Evolutionary conservation across 2,329 filamentous ascomycete species (phyloP).

Genomic region (Cercospora sp.): DNA sequence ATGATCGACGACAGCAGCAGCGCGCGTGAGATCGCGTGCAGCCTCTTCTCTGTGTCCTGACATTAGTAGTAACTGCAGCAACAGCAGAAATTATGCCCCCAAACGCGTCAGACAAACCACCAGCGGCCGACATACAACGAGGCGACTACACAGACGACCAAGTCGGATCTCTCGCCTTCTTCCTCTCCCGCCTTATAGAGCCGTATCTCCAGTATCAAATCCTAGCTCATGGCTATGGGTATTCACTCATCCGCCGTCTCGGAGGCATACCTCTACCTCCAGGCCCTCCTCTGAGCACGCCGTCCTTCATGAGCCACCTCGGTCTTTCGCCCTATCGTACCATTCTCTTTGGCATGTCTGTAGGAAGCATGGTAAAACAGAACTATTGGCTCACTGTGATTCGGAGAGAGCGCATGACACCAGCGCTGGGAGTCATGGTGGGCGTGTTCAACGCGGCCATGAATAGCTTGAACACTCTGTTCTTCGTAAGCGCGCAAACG

Average conservation of each 20-base stretch:
- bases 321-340: conserved; percentile 54
- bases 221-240: conserved; percentile 46
- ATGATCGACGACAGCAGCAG: neutral
- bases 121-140: conserved; percentile 36
- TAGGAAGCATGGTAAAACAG: conserved; percentile 57
- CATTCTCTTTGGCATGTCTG: conserved; percentile 56
- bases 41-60: neutral
- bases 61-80: neutral
- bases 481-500: conserved; percentile 54
- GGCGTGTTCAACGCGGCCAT: conserved; percentile 55
- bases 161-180: conserved; percentile 44
- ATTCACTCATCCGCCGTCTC: conserved; percentile 47
- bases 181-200: conserved; percentile 51
- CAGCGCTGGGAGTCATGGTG: conserved; percentile 47
- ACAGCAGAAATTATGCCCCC: neutral
- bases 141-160: conserved; percentile 45
- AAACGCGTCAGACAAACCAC: neutral
- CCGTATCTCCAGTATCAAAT: conserved; percentile 53
- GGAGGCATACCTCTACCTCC: conserved; percentile 48
- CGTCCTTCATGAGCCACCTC: conserved; percentile 43
- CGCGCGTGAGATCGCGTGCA: neutral
- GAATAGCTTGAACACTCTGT: conserved; percentile 58
- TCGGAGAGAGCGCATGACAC: conserved; percentile 54
- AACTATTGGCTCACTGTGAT: conserved; percentile 54
- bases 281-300: conserved; percentile 45